phyloP scores from a whole-genome alignment of 768 basidiomycete genomes.

The Hypsizygus marmoreus region DNA sequence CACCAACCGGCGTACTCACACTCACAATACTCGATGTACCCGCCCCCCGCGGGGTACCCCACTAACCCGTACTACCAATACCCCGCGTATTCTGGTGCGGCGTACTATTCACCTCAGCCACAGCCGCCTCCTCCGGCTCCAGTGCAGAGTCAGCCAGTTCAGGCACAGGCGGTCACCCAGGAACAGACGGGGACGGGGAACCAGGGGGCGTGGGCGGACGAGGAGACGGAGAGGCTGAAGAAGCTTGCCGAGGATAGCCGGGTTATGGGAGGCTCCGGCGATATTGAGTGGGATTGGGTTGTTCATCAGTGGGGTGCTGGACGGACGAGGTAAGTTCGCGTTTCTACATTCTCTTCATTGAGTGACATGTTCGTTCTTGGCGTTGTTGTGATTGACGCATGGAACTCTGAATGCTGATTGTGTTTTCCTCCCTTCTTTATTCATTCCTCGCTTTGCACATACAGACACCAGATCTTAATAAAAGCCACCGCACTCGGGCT shows the following conservation, averaged over 20 bases:
- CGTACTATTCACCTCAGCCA: slow-evolving; percentile 24
- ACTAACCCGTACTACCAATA: slow-evolving; percentile 68
- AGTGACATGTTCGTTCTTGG: too few relatives aligned
- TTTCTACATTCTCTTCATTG: neutral
- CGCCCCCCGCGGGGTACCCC: slow-evolving; percentile 47
- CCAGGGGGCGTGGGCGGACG: slow-evolving; percentile 78
- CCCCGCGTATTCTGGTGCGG: slow-evolving; percentile 25
- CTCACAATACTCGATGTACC: slow-evolving; percentile 45
- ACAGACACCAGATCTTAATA: slow-evolving; percentile 81
- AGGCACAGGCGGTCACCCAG: slow-evolving; percentile 1
- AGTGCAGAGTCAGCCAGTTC: slow-evolving; percentile 3
- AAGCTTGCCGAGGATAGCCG: slow-evolving; percentile 71
- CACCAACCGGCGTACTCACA: slow-evolving; percentile 47
- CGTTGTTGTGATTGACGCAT: too few relatives aligned
- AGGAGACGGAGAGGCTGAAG: slow-evolving; percentile 70
- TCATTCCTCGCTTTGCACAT: too few relatives aligned
- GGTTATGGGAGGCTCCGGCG: slow-evolving; percentile 46
- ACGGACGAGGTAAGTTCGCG: slow-evolving; percentile 59
- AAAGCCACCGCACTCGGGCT: slow-evolving; percentile 80
- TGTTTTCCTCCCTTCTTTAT: too few relatives aligned
- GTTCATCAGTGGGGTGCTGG: slow-evolving; percentile 73
- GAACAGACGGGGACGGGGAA: slow-evolving; percentile 29
- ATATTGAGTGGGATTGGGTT: slow-evolving; percentile 82
- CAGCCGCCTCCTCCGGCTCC: slow-evolving; percentile 21
- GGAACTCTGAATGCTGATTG: too few relatives aligned